Percentiles rank a stretch among this genome's conserved stretches.
phyloP scores from a whole-genome alignment of 352 stramenopile species.

The Bremia lactucae region DNA sequence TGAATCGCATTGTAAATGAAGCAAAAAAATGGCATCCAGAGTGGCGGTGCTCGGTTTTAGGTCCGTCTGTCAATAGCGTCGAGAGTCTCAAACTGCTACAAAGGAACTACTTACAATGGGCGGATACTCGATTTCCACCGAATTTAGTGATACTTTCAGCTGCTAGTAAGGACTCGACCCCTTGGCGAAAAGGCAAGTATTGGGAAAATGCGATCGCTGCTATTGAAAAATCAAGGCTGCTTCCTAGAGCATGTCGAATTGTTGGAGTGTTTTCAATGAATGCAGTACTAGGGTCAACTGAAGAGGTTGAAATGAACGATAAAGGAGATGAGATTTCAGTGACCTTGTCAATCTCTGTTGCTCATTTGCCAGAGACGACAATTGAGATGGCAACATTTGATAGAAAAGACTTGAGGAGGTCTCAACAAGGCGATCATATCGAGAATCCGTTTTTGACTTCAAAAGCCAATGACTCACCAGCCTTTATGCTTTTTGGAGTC shows the following conservation, averaged over 20 bases:
- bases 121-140: conserved; percentile 29
- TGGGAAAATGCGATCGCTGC: conserved; percentile 27
- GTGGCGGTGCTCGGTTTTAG: conserved; percentile 32
- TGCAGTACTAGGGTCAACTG: conserved; percentile 11
- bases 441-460: conserved; percentile 24
- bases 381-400: conserved; percentile 40
- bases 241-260: conserved; percentile 30
- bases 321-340: conserved; percentile 8
- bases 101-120: conserved; percentile 19
- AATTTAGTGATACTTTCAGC: conserved; percentile 29
- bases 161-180: conserved; percentile 14
- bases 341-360: conserved; percentile 27
- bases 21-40: conserved; percentile 17
- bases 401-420: conserved; percentile 36
- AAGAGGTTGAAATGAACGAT: neutral
- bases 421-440: conserved; percentile 20
- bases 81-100: conserved; percentile 30
- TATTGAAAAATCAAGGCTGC: conserved; percentile 25
- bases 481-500: conserved; percentile 44
- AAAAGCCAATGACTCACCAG: conserved; percentile 13
- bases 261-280: conserved; percentile 30
- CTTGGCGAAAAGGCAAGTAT: conserved; percentile 25
- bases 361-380: conserved; percentile 32
- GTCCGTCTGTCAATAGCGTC: conserved; percentile 6
- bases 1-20: conserved; percentile 10